Conservation (phyloP, 805 yeast genomes). For the Wickerhamomyces canadensis region DNA sequence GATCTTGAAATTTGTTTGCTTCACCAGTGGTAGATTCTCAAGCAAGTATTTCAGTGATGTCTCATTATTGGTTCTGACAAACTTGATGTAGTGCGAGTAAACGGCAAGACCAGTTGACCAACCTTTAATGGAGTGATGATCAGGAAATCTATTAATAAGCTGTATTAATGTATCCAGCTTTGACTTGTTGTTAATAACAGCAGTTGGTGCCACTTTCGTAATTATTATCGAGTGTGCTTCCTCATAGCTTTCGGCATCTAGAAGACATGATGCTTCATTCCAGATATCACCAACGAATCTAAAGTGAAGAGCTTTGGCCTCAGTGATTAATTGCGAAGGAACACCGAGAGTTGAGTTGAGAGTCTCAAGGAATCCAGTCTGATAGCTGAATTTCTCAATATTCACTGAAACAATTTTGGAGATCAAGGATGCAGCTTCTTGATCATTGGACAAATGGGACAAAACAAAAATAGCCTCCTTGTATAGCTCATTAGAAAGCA, state of each 20-base stretch:
- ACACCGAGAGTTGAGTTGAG: constrained; percentile 37
- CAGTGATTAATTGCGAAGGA: constrained; percentile 43
- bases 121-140: constrained; percentile 32
- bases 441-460: constrained; percentile 49
- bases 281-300: constrained; percentile 44
- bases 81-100: constrained; percentile 43
- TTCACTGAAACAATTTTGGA: constrained; percentile 23
- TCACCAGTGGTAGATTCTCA: constrained; percentile 39
- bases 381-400: constrained; percentile 15
- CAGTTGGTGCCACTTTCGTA: constrained; percentile 63
- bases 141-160: constrained; percentile 40
- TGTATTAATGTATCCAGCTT: constrained; percentile 26
- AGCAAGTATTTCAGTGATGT: constrained; percentile 34
- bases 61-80: constrained; percentile 23
- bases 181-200: constrained; percentile 46
- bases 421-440: constrained; percentile 36
- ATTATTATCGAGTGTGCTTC: constrained; percentile 61
- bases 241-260: constrained; percentile 52
- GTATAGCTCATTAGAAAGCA: constrained; percentile 42
- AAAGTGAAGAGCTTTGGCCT: constrained; percentile 56
- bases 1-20: constrained; percentile 29
- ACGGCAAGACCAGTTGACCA: constrained; percentile 59
- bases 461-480: constrained; percentile 59
- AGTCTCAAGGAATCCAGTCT: constrained; percentile 25
- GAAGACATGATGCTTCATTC: constrained; percentile 54